Conservation (phyloP, 805 yeast genomes). For the Starmerella kuoi region DNA sequence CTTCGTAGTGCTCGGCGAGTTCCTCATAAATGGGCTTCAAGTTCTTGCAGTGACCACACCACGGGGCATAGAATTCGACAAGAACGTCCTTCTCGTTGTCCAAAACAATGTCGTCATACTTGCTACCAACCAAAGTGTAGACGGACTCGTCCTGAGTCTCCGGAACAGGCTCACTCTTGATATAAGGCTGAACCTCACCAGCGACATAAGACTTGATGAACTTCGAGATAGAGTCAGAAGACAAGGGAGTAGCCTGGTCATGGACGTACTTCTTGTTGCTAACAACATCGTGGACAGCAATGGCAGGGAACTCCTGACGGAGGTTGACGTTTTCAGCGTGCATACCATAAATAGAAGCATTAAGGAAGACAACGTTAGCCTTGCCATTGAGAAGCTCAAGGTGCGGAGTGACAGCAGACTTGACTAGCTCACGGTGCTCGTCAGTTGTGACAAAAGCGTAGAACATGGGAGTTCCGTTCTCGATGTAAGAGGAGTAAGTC, state of each 20-base stretch:
- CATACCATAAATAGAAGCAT: constrained; percentile 65
- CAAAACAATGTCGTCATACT: constrained; percentile 56
- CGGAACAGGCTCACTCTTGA: constrained; percentile 69
- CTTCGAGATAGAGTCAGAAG: constrained; percentile 42
- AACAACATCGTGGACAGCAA: constrained; percentile 67
- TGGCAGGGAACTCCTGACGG: constrained; percentile 70
- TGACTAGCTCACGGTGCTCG: constrained; percentile 50
- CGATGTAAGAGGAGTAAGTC: constrained; percentile 64
- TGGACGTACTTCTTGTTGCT: constrained; percentile 67
- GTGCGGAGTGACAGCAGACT: constrained; percentile 42
- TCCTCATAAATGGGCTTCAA: constrained; percentile 82
- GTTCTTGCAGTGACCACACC: constrained; percentile 96
- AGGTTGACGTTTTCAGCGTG: constrained; percentile 81
- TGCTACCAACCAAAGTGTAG: constrained; percentile 67
- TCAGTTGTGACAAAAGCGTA: constrained; percentile 70
- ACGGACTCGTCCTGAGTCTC: constrained; percentile 62
- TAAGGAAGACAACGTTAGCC: constrained; percentile 78
- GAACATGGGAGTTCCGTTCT: constrained; percentile 63
- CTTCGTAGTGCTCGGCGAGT: constrained; percentile 55
- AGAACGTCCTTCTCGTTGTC: constrained; percentile 59
- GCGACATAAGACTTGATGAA: constrained; percentile 52
- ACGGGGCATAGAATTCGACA: constrained; percentile 68
- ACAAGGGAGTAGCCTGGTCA: constrained; percentile 44
- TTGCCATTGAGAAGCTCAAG: constrained; percentile 70
- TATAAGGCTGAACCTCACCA: constrained; percentile 56